phyloP scores from a whole-genome alignment of 164 flowering plant genomes.

The Piper longum region DNA sequence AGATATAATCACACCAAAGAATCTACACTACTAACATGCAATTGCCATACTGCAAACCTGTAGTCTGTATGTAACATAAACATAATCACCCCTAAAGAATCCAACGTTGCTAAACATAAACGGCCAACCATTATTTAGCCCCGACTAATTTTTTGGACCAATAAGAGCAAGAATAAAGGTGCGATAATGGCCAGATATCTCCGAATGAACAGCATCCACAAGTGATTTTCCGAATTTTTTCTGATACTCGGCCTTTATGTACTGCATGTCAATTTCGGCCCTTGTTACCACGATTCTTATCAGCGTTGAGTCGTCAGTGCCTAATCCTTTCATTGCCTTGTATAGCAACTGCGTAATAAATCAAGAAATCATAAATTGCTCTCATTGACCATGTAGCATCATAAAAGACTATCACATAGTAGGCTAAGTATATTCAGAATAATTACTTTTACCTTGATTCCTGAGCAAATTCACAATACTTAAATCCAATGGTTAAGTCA shows the following conservation, averaged over 20 bases:
- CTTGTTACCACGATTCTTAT: conserved; percentile 55
- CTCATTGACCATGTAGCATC: not conserved
- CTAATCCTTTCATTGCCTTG: conserved; percentile 18
- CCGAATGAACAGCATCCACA: conserved; percentile 50
- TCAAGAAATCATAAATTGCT: not conserved
- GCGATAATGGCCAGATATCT: conserved; percentile 61
- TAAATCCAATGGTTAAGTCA: too few relatives aligned
- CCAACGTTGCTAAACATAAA: too few relatives aligned
- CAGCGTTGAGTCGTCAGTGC: conserved; percentile 53
- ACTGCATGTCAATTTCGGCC: conserved; percentile 69
- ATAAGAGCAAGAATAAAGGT: conserved; percentile 56
- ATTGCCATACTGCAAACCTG: too few relatives aligned
- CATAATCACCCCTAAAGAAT: too few relatives aligned
- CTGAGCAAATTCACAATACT: too few relatives aligned
- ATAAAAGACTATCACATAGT: not conserved
- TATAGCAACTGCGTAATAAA: not conserved
- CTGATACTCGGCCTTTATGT: conserved; percentile 59
- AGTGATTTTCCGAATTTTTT: conserved; percentile 44
- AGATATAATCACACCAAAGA: too few relatives aligned
- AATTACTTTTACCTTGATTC: too few relatives aligned
- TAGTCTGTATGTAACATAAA: too few relatives aligned
- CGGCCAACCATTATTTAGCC: not conserved
- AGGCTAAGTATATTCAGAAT: too few relatives aligned
- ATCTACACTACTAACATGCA: too few relatives aligned
- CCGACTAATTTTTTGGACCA: conserved; percentile 29